Percentiles rank a stretch among this genome's conserved stretches.
Conservation (phyloP, 805 yeast genomes). For the Lipomyces kockii region DNA sequence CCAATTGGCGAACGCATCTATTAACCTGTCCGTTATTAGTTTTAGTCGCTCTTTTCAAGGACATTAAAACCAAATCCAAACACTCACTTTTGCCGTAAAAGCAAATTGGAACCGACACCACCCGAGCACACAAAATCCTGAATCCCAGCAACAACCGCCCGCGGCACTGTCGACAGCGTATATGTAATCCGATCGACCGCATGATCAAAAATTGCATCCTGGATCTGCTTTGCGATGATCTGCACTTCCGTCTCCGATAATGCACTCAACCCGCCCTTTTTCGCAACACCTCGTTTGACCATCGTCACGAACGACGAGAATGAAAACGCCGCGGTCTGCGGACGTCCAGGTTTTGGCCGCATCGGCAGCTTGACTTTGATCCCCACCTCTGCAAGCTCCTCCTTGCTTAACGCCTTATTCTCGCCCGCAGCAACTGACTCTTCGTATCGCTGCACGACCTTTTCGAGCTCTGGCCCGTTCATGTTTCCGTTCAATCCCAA, state of each 20-base stretch:
- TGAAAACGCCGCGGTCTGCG: constrained; percentile 60
- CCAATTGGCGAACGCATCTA: neutral
- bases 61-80: neutral
- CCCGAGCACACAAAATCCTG: constrained; percentile 81
- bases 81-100: constrained; percentile 57
- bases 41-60: constrained; percentile 28
- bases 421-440: constrained; percentile 20
- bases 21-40: neutral
- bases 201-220: constrained; percentile 73
- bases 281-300: constrained; percentile 46
- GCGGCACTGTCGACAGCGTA: constrained; percentile 46
- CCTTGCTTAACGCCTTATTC: neutral
- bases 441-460: constrained; percentile 50
- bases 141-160: constrained; percentile 39
- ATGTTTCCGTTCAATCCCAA: constrained; percentile 79
- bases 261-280: constrained; percentile 16
- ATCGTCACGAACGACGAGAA: constrained; percentile 77
- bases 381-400: neutral
- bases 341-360: constrained; percentile 54
- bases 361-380: constrained; percentile 50
- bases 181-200: constrained; percentile 65
- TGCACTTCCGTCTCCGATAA: constrained; percentile 2
- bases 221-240: constrained; percentile 43
- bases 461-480: constrained; percentile 84
- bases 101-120: constrained; percentile 84